Base-by-base conservation (phyloP, 768 basidiomycete species). In the Suillus americanus region DNA sequence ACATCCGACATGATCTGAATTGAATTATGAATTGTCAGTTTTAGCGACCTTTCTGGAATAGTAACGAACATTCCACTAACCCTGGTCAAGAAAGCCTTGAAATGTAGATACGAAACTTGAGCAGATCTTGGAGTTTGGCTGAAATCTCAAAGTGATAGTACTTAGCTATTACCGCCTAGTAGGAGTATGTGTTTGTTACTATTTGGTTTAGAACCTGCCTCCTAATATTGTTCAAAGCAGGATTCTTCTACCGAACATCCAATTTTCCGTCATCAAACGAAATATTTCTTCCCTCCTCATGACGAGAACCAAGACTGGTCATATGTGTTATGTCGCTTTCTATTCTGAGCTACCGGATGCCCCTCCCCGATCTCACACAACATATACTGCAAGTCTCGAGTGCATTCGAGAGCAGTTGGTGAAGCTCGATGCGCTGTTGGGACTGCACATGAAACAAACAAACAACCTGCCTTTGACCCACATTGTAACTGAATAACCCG, bases 301-400 rank as follows among this genome's bases (percentile, higher is more conserved):
- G 13, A 56, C 28, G 0, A 4, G 30, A 20, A 30, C 25, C 5
- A 25, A 77, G 72, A 55, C 54, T 77, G 75, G 74, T 67, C 74
- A 46, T 76, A 73, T 56, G 61, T 75, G 30, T 33, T 18, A 64
- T 74, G n/a, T 28, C 63, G 18, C 75, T 74, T 20, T 41, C 60
- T 16, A 28, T 74, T 23, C 20, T 65, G 48, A 50, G 68, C 2
- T 77, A 72, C 60, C 75, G 40, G 50, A 67, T 62, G 38, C 67
- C 71, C n/a, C 62, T 75, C 2, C 66, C 68, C 1, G 65, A 62
- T 23, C 68, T 75, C 40, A 54, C 77, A 18, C 62, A 61, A 13
- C 33, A 60, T 23, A 64, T 76, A 18, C 74, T 41, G 65, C 53
- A 33, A 74, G 68, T 0, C 62, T 75, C 3, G 37, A 33, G 14